Evolutionary conservation across 1,139 yeast species (phyloP).

Genomic region (Wickerhamomyces sp.): DNA sequence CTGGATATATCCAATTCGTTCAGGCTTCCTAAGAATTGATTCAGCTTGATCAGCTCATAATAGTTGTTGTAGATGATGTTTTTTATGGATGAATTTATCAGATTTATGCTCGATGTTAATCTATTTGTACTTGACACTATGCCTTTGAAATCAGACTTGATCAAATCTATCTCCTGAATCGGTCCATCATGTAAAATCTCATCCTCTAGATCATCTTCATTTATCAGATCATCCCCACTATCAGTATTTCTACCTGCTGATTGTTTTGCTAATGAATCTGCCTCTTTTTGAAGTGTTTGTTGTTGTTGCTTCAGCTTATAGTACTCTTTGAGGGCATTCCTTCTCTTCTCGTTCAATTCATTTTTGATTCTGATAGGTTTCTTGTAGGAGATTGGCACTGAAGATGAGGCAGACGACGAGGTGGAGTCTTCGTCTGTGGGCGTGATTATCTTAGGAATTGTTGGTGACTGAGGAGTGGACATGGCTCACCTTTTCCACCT

Average conservation of each 20-base stretch:
- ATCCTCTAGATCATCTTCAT: constrained; percentile 10
- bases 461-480: background rate
- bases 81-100: constrained; percentile 41
- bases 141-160: constrained; percentile 29
- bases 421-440: background rate
- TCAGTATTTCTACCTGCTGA: constrained; percentile 1
- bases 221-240: constrained; percentile 1
- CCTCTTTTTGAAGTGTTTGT: constrained; percentile 8
- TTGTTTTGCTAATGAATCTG: constrained; percentile 3
- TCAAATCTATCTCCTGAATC: constrained; percentile 34
- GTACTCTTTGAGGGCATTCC: constrained; percentile 40
- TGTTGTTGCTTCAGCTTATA: constrained; percentile 33
- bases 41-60: constrained; percentile 44
- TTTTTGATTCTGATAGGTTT: constrained; percentile 25
- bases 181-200: constrained; percentile 23
- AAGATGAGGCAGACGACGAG: constrained; percentile 11
- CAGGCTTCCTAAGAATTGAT: constrained; percentile 33
- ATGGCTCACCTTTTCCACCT: background rate
- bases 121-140: constrained; percentile 35
- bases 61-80: constrained; percentile 48
- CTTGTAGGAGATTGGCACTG: constrained; percentile 27
- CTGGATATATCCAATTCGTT: constrained; percentile 15
- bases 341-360: constrained; percentile 29
- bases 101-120: constrained; percentile 36
- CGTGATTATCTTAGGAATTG: background rate